phyloP scores from a whole-genome alignment of 495 filamentous ascomycete genomes.

The Hypoxylon perforatum region DNA sequence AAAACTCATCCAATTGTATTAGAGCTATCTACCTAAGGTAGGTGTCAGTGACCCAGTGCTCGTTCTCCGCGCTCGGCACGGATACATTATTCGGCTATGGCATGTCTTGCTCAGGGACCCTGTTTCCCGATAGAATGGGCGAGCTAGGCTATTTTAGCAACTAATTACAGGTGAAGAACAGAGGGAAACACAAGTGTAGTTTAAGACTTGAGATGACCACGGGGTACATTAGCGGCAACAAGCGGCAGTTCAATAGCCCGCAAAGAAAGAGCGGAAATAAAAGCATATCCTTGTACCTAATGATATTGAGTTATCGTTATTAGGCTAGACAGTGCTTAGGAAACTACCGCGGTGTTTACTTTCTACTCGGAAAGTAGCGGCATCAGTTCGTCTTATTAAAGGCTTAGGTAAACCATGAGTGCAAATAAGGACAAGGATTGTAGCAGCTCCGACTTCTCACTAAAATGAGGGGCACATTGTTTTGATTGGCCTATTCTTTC shows the following conservation, averaged over 20 bases:
- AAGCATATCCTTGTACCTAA: background rate
- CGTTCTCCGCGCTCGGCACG: constrained; percentile 43
- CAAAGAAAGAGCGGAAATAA: background rate
- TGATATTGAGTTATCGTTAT: background rate
- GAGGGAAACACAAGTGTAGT: background rate
- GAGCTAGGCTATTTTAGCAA: constrained; percentile 1
- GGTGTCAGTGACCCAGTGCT: background rate
- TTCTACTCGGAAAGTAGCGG: constrained; percentile 25
- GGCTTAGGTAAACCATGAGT: constrained; percentile 17
- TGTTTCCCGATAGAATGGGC: constrained; percentile 1
- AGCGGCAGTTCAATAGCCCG: constrained; percentile 17
- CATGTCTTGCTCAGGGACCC: constrained; percentile 3
- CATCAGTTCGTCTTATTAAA: constrained; percentile 1
- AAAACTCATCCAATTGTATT: constrained; percentile 2
- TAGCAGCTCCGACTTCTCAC: constrained; percentile 4
- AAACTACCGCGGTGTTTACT: constrained; percentile 24
- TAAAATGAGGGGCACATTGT: constrained; percentile 16
- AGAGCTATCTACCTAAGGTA: too few species aligned
- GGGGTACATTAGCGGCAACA: constrained; percentile 28
- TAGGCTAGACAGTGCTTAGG: background rate
- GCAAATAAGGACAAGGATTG: constrained; percentile 6
- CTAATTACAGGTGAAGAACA: background rate
- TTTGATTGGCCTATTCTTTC: background rate
- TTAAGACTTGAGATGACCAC: constrained; percentile 1
- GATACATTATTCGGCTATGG: constrained; percentile 43